A percentile compares a stretch with the other conserved stretches of the same genome.
phyloP scores from a whole-genome alignment of 257 asterid species.

The Ophiorrhiza pumila region DNA sequence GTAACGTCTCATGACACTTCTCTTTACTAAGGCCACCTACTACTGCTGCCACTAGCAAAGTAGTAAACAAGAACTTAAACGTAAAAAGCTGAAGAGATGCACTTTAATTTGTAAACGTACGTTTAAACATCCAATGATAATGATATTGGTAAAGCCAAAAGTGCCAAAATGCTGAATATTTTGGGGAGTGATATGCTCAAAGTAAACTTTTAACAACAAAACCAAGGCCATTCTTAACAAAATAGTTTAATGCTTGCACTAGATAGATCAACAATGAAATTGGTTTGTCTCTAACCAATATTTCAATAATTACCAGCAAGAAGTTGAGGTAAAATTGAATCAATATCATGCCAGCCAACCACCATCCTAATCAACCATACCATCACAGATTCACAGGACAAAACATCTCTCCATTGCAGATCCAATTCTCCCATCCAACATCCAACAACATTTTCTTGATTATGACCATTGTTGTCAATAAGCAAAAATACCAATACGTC shows the following conservation, averaged over 20 bases:
- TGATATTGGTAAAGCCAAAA: background rate
- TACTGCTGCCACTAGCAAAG: too few relatives aligned
- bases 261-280: background rate
- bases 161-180: background rate
- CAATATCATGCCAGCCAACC: background rate
- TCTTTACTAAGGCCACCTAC: too few relatives aligned
- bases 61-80: background rate
- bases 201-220: background rate
- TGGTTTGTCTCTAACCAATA: background rate
- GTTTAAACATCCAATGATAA: background rate
- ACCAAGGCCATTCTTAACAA: slow-evolving; percentile 7
- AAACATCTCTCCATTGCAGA: background rate
- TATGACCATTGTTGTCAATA: background rate
- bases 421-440: background rate
- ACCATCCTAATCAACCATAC: background rate
- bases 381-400: too few relatives aligned
- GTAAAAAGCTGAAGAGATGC: background rate
- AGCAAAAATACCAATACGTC: slow-evolving; percentile 35
- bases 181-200: background rate
- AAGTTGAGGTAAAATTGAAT: background rate
- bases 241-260: slow-evolving; percentile 1
- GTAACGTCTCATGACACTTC: background rate
- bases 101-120: background rate
- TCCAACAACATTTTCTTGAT: background rate
- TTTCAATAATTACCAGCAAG: background rate